Base-by-base conservation (phyloP, 768 basidiomycete genomes). In the Kwoniella dendrophila region DNA sequence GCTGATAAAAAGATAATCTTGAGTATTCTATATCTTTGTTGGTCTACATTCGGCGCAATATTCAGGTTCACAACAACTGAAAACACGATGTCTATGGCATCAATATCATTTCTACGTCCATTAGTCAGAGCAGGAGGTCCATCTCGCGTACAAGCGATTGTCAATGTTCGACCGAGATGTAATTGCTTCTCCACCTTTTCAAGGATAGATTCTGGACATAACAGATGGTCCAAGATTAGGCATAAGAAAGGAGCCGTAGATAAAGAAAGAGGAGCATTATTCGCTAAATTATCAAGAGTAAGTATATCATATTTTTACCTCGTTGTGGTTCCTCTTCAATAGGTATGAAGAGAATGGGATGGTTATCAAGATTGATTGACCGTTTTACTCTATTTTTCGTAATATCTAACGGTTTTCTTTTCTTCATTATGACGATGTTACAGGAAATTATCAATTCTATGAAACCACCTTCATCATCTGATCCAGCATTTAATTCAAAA, bases 161-260 rank as follows among this genome's bases (percentile, higher is more conserved):
- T 43, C 36, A 8, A 8, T 16, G n/a, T 36, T 4, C 41, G 16
- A 8, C 43, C 33, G 12, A 22, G 1, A 43, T 55, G 60, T 20
- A 20, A 53, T 26, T 56, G 60, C 24, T 44, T 62, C 26, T 26
- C 62, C 4, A 36, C 59, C 18, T 45, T 58, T 6, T 18, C 34
- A 30, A 22, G 38, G 5, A 6, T 29, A 14, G 27, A 32, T 18
- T 74, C 73, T 24, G 73, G 73, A 2, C 73, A 75, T 44, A 75
- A 71, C 59, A 60, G 71, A 63, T 78, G 77, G 77, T 76, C 75
- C 48, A 78, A 78, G 56, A 78, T 78, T 56, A 50, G 73, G 43
- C 75, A 78, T 63, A 59, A 67, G 43, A 78, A 78, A 55, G 77
- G 77, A 29, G 75, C 75, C 7, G 75, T 69, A 6, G 77, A 78